Evolutionary conservation across 306 rosid species (phyloP), one percentile per base, ranked within the genome.

Genomic region (Luffa acutangula): DNA sequence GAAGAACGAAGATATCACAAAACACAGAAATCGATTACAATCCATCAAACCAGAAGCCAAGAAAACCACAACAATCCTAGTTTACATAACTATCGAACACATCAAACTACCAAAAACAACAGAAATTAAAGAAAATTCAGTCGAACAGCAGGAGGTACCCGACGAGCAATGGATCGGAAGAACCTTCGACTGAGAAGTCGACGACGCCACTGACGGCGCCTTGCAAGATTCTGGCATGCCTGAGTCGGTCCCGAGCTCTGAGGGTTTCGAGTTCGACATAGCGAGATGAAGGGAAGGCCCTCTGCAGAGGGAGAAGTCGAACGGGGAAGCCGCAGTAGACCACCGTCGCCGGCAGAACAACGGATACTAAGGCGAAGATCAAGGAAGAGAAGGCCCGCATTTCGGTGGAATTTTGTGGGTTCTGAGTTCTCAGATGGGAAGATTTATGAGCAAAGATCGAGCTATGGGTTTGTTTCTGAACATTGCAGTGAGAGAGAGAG

Each of bases 181-280:
- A 85, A 80, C 98, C 98, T 82, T 81, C 85, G 66, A 92, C 96
- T 7, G 96, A 37, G 91, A 92, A 90, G 85, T 94, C 88, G 86
- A 90, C 96, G 5, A 91, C 87, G 52, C 97, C 93, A 43, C 86
- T 85, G 18, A 49, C 85, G 3, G 33, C 82, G 46, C 82, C 91
- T 48, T 89, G 90, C 87, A 94, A 82, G 80, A 94, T 81, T 83
- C 97, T 88, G 57, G 89, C 85, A 59, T 92, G 97, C 81, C 97
- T 82, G 75, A 84, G 83, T 54, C 89, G 80, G 88, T 94, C 97
- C 18, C 86, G 91, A 14, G 96, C 93, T 59, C 85, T 83, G 42
- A 94, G 91, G 51, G 51, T 67, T 72, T 89, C 90, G 62, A 94
- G 79, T 12, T 85, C 91, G 74, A 87, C 85, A 6, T 76, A 86